Conservation (phyloP, 2,329 filamentous ascomycete genomes). For the Sarocladium brachiariae region DNA sequence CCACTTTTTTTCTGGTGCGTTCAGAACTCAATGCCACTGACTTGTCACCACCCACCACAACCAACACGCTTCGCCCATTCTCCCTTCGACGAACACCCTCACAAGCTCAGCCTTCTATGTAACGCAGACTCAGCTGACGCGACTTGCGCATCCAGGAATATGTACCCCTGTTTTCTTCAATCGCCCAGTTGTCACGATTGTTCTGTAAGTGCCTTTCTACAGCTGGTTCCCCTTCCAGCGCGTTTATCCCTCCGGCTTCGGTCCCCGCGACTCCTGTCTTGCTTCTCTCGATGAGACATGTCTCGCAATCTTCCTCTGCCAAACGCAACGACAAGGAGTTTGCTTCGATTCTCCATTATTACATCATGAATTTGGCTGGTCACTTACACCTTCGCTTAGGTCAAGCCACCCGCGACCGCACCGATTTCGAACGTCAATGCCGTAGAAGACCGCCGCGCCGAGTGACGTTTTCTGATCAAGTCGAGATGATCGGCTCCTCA, state of each 20-base stretch:
- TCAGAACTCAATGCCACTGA: background rate
- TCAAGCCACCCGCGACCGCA: background rate
- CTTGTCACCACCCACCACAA: background rate
- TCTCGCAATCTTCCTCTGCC: background rate
- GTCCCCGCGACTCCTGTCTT: background rate
- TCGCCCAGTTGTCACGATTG: background rate
- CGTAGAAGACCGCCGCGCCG: constrained; percentile 22
- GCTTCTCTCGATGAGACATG: constrained; percentile 6
- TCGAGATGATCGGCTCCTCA: constrained; percentile 45
- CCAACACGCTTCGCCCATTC: background rate
- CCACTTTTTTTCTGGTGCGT: constrained; percentile 4
- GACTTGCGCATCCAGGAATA: background rate
- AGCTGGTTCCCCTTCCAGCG: background rate
- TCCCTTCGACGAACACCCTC: background rate
- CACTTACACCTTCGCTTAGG: constrained; percentile 5
- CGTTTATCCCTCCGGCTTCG: background rate
- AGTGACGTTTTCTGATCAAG: constrained; percentile 27
- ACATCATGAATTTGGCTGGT: background rate
- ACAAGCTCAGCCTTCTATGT: background rate
- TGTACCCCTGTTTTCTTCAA: background rate
- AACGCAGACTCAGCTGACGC: background rate
- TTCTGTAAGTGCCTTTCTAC: constrained; percentile 3
- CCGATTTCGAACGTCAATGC: constrained; percentile 23
- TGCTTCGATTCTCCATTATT: background rate
- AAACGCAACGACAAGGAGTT: background rate